Base-by-base conservation (phyloP, 1,139 yeast genomes). In the Geotrichum histeridarum region DNA sequence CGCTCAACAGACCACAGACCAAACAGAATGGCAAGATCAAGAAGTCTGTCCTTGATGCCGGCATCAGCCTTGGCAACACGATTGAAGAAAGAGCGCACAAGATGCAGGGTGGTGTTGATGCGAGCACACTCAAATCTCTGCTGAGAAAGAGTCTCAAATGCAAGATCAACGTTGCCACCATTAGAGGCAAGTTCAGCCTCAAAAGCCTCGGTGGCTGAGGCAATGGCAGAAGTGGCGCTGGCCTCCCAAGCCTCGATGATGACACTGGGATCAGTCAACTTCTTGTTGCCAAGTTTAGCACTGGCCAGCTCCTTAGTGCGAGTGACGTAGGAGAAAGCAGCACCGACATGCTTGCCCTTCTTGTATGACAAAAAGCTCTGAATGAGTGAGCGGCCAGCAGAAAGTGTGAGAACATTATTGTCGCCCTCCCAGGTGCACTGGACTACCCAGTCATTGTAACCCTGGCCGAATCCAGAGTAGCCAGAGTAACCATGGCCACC, bases 341-440 rank as follows among this genome's bases (percentile, higher is more conserved):
- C 54, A 12, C 65, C 65, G 36, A 69, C 65, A 36, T 48, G 42
- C 55, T 61, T 57, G 44, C 69, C 70, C 46, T 59, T 58, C 48
- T 60, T 62, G 15, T 64, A 63, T 12, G 54, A 57, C 47, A 65
- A 49, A 47, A 62, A 60, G 30, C 63, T 57, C 60, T 67, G 70
- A 48, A 69, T 65, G 27, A 69, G 61, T 4, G 69, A 58, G 33
- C 72, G 68, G 62, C 95, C 96, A 60, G 88, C 82, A 56, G 87
- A 83, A 70, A 86, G 79, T n/a, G 87, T 87, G 62, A 88, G 76
- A 52, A 88, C 84, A 67, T 83, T 87, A 74, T 88, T 88, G 70
- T 88, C 96, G 72, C 96, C 96, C 75, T 88, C 96, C 96, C 96
- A 88, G 33, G 96, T 88, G 72, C 94, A 86, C 74, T 88, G 95